Evolutionary conservation across 176 grass and related monocot genomes (phyloP), one percentile per base, ranked within the genome.

Genomic region (Musa acuminata): DNA sequence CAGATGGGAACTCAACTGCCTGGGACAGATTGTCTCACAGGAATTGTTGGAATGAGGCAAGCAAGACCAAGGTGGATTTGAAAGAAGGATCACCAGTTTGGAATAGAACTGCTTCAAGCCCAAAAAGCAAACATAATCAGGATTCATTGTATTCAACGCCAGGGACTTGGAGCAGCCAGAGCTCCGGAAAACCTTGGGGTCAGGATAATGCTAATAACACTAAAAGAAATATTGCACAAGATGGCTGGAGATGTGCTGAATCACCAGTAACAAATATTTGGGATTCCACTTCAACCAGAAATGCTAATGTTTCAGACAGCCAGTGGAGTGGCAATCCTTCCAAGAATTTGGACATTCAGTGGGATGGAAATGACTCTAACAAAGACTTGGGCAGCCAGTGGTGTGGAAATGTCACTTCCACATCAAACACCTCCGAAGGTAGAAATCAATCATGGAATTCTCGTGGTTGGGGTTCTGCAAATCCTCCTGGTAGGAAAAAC

Each of bases 381-480:
- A 17, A 71, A 1, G 48, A 54, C 19, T 69, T 23, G 16, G 35
- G 21, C 35, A 71, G 82, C 23, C 73, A 74, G 35, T 62, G 73
- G 64, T 70, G 60, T 71, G 13, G 53, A 11, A 77, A 51, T 70
- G 20, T 20, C 68, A 71, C 17, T 69, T 77, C 55, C 17, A 62
- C 23, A 72, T 63, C 76, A 78, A 84, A 55, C 80, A 80, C 69
- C 78, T 85, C 69, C 75, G 84, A 77, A 73, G 74, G 52, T n/a
- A 80, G 52, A 64, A 94, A 83, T 23, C 67, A 78, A 77, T 75
- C 79, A 49, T 84, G 89, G 89, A 94, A 87, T 81, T 67, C 87
- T 69, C 80, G 85, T 77, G 85, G 87, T 64, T 97, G 90, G 93
- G 76, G 74, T 82, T 79, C 71, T 55, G 26, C 86, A 24, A 90